Evolutionary conservation across 164 flowering plant species (phyloP), one percentile per base, ranked within the genome.

Genomic region (Vitis riparia): DNA sequence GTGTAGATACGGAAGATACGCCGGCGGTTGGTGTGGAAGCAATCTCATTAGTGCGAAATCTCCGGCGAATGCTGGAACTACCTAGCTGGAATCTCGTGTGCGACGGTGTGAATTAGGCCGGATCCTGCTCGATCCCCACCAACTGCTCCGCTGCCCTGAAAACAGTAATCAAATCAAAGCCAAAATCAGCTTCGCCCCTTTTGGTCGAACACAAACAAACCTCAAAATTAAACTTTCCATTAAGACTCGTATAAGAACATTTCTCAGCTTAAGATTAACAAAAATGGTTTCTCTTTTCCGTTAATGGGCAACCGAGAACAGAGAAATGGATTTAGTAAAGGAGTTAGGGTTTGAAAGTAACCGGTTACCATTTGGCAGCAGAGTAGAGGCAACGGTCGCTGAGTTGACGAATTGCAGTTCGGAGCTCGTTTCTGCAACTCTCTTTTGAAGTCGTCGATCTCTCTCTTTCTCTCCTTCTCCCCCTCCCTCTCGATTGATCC

Each of bases 61-160:
- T 78, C 48, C 94, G 75, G 11, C 94, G 87, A 50, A 91, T 91
- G 71, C 94, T 88, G 19, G 97, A 91, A 77, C 95, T 88, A n/a
- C 88, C 91, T 7, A 94, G 83, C 78, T 89, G 94, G 78, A 89
- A 86, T 68, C 98, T 80, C 16, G 94, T 83, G 77, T 90, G 89
- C 3, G 98, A 76, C 9, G 97, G 94, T 15, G 97, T 88, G 68
- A 77, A 84, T 82, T 86, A 91, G 2, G 92, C 79, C n/a, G 90
- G 92, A 71, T 96, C 99, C 65, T 82, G 91, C 82, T 93, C 97
- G 17, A 92, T 88, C 57, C 99, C 99, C 16, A 93, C 84, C 27
- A 96, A 77, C 75, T 96, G 99, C 66, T 96, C 99, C 37, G 91
- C 92, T 69, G 97, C 97, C 97, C 98, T 96, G 77, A 48, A 66